Percentiles rank a stretch among this genome's conserved stretches.
These are phyloP conservation scores for Pichia sp. DNA, from an alignment of 1,139 yeast genomes.

Conservation along the genomic window DNA sequence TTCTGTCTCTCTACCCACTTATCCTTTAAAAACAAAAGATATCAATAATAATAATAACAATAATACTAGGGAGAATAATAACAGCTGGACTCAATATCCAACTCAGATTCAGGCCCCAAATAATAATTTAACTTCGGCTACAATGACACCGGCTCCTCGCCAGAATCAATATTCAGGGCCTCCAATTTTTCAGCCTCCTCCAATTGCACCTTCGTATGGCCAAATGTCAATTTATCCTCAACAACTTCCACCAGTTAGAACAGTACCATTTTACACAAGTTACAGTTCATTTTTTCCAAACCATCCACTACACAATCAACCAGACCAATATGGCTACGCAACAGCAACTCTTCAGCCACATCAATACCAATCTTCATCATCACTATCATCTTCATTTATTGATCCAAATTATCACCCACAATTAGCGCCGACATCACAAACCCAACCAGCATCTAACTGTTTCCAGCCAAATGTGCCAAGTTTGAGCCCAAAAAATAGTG, in stretches of 20 bases:
- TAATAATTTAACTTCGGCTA: neutral
- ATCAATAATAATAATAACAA: neutral
- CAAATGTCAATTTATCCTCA: neutral
- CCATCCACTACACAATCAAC: no score
- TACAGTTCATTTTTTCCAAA: no score
- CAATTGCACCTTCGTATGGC: neutral
- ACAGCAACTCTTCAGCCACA: neutral
- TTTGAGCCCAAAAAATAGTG: conserved; percentile 3
- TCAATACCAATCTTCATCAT: neutral
- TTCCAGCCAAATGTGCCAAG: neutral
- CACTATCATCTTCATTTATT: neutral
- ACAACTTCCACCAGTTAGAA: neutral
- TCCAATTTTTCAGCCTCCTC: no score
- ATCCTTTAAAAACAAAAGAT: neutral
- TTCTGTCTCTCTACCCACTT: neutral
- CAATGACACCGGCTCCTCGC: neutral
- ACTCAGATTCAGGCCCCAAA: neutral
- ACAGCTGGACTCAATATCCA: neutral
- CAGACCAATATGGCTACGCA: no score
- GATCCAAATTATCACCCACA: neutral
- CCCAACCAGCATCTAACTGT: neutral
- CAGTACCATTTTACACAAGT: no score
- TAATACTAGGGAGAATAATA: neutral
- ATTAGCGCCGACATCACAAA: neutral
- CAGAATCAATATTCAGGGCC: neutral